Base-by-base conservation (phyloP, 129 eudicot genomes). In the Ambrosia trifida region DNA sequence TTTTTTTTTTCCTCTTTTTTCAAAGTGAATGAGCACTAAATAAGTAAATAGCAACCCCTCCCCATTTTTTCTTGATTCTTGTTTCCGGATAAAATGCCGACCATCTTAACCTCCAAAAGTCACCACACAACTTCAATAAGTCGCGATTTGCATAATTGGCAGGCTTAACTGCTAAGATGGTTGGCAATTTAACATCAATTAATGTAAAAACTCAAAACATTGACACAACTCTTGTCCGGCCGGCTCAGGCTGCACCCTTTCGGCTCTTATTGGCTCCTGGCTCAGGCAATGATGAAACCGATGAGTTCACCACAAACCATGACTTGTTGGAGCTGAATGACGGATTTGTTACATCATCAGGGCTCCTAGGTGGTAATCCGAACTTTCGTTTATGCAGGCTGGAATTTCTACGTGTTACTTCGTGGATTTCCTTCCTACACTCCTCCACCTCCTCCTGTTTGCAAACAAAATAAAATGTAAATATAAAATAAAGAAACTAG, bases 291-390 rank as follows among this genome's bases (percentile, higher is more conserved):
- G 53, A 47, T 47, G 53, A 5, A 14, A 47, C 19, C 14, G 88
- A 91, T 19, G 87, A 69, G 16, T 70, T 76, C 31, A 50, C 68
- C 40, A 73, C 76, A 10, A 78, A 79, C 83, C 92, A 84, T 32
- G 88, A 84, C 44, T 82, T 93, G 35, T 84, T 88, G 1, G 84
- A 84, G 81, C 96, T 82, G 61, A 84, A 88, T 40, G 79, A 88
- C 44, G 86, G 76, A 74, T 82, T 94, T 77, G 81, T 83, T 0
- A 86, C 94, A 28, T 88, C 97, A 60, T 79, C 85, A 3, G 97
- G 96, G 76, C 96, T 91, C 16, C 83, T 85, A 17, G 91, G 94
- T 51, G 80, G 63, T 43, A 87, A 72, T 17, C 78, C 78, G 57
- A 77, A 75, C 80, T 84, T 88, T 33, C 97, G 76, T 50, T 88